Conservation (phyloP, 2,329 filamentous ascomycete species). For the Biscogniauxia sp. region DNA sequence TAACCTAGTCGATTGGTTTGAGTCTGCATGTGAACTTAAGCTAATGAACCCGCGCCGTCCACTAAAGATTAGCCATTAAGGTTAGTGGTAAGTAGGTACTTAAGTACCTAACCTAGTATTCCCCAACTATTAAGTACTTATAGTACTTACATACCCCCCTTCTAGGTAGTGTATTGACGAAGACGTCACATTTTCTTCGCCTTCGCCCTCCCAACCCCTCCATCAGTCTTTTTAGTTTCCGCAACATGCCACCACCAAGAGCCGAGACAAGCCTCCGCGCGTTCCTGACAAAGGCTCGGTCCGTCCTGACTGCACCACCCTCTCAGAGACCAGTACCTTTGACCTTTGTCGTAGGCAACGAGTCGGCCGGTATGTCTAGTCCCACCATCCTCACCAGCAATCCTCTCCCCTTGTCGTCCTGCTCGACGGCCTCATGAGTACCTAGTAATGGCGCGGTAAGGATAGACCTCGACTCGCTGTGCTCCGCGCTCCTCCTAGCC, state of each 20-base stretch:
- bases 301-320: slow-evolving; percentile 43
- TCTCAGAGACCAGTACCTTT: slow-evolving; percentile 46
- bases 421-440: not conserved
- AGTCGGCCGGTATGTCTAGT: slow-evolving; percentile 55
- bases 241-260: not conserved
- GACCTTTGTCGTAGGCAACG: slow-evolving; percentile 65
- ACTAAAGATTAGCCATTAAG: too few species aligned
- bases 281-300: slow-evolving; percentile 52
- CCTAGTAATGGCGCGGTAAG: not conserved
- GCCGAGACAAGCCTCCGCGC: slow-evolving; percentile 37
- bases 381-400: not conserved
- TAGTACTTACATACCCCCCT: too few species aligned
- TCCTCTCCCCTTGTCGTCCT: not conserved
- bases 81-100: too few species aligned
- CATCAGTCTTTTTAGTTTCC: too few species aligned
- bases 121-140: too few species aligned
- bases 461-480: slow-evolving; percentile 76
- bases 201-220: too few species aligned
- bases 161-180: not conserved
- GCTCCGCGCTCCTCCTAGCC: slow-evolving; percentile 69
- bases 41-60: too few species aligned
- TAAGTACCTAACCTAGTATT: too few species aligned
- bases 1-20: too few species aligned
- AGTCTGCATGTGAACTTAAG: too few species aligned
- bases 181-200: slow-evolving; percentile 1